Evolutionary conservation across 2,329 filamentous ascomycete genomes (phyloP), one percentile per base, ranked within the genome.

Genomic region (Aureobasidium uvarum): DNA sequence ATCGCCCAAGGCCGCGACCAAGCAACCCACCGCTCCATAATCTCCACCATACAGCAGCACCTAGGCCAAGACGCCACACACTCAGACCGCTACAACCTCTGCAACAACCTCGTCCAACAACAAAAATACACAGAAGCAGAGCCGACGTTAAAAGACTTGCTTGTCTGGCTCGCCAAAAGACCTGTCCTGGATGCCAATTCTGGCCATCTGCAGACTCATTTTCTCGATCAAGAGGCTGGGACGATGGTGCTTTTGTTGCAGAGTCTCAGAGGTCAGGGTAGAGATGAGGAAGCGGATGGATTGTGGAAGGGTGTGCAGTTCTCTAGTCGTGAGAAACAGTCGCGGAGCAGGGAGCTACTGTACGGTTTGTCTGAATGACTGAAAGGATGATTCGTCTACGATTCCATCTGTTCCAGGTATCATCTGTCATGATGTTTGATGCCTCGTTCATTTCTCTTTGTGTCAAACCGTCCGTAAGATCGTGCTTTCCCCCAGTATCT

Each of bases 61-160:
- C 31, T 38, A 38, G 50, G 50, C 8, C 2, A 6, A 16, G 20
- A 58, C 43, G 20, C 54, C 25, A 28, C 54, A 23, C 43, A 23
- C 13, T 1, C n/a, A 18, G 54, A 58, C 7, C 36, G 38, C 38
- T 58, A 58, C 54, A 58, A 58, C 7, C 38, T 58, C 3, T 58
- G 38, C 5, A 36, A n/a, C 23, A n/a, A n/a, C 5, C 39, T 41
- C 18, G 38, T 58, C 2, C 8, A 16, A 4, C 54, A 58, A 14
- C 36, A 58, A 3, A 43, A 43, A 13, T 58, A 58, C 23, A 14
- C 13, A 18, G 54, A 58, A 31, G 54, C 54, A 43, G 54, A 58
- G 25, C 4, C 20, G 3, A 41, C n/a, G 1, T 8, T 43, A 20
- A 41, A 14, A 31, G 54, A 58, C 13, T 3, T 43, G 54, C 38